A percentile compares a stretch with the other conserved stretches of the same genome.
These are phyloP conservation scores for Rhizopus microsporus DNA, from an alignment of 371 early-diverging fungal species.

Conservation along the genomic window DNA sequence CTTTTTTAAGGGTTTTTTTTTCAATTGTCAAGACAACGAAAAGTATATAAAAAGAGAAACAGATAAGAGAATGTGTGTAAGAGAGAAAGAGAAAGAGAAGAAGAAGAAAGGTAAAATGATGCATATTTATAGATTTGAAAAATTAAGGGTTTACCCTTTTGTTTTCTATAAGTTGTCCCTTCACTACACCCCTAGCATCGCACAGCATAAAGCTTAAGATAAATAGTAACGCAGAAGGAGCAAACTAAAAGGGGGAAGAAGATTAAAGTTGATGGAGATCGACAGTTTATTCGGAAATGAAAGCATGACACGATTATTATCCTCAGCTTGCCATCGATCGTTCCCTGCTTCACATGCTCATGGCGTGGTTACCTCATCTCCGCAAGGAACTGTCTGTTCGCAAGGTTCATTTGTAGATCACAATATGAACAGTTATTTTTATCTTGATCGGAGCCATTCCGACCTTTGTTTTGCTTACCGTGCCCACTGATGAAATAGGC, in stretches of 20 bases:
- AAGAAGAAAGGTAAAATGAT: not conserved
- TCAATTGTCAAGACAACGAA: conserved; percentile 24
- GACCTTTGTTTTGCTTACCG: not conserved
- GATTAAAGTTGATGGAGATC: not conserved
- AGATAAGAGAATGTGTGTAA: not conserved
- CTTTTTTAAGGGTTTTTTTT: not conserved
- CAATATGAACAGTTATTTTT: conserved; percentile 8
- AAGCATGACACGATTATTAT: not conserved
- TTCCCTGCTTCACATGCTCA: conserved; percentile 20
- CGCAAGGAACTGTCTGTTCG: conserved; percentile 16
- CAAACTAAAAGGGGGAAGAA: no score
- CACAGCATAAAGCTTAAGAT: no score
- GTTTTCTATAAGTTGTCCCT: not conserved
- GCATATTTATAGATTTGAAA: not conserved
- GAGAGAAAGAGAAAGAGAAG: not conserved
- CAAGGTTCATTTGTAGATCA: conserved; percentile 10
- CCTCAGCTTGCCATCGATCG: conserved; percentile 18
- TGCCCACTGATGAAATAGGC: not conserved
- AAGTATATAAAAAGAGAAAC: not conserved
- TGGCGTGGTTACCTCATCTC: conserved; percentile 17
- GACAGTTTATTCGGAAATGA: no score
- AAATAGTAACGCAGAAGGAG: no score
- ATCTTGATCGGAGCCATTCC: conserved; percentile 3
- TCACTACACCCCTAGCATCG: no score
- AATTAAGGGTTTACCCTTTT: not conserved